A percentile compares a stretch with the other conserved stretches of the same genome.
phyloP scores from a whole-genome alignment of 2,329 filamentous ascomycete genomes.

The Colletotrichum liriopes region DNA sequence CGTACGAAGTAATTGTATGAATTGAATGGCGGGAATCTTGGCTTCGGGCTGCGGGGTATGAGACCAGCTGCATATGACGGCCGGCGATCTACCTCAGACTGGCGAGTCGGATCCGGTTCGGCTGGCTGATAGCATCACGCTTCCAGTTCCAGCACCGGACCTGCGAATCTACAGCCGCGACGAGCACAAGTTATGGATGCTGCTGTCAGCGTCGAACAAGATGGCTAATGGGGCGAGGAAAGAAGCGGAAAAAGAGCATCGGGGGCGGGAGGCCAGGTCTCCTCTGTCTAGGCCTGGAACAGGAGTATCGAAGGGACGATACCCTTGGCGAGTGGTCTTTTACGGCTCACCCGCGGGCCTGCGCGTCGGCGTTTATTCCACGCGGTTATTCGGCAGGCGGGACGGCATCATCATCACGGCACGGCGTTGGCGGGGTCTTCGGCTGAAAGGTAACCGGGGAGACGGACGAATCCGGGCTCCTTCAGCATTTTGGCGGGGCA shows the following conservation, averaged over 20 bases:
- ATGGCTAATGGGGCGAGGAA: background rate
- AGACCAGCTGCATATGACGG: slow-evolving; percentile 7
- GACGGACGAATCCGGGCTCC: slow-evolving; percentile 17
- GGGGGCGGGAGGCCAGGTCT: background rate
- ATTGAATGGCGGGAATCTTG: slow-evolving; percentile 8
- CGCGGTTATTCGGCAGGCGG: slow-evolving; percentile 27
- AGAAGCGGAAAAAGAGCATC: background rate
- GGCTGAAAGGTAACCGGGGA: slow-evolving; percentile 17
- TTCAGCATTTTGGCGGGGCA: slow-evolving; percentile 36
- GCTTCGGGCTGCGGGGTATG: slow-evolving; percentile 32
- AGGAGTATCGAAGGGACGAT: background rate
- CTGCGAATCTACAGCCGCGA: background rate
- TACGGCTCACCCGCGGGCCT: slow-evolving; percentile 18
- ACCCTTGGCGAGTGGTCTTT: slow-evolving; percentile 18
- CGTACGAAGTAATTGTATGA: slow-evolving; percentile 11
- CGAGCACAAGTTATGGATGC: background rate
- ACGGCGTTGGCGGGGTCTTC: slow-evolving; percentile 40
- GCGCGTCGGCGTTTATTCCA: slow-evolving; percentile 29
- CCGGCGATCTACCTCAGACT: slow-evolving; percentile 12
- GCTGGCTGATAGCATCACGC: slow-evolving; percentile 11
- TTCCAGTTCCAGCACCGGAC: slow-evolving; percentile 5
- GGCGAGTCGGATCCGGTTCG: slow-evolving; percentile 15
- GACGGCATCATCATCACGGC: slow-evolving; percentile 37
- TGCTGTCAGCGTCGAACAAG: background rate
- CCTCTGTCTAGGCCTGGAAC: background rate